A percentile compares a stretch with the other conserved stretches of the same genome.
These are phyloP conservation scores for Cotoneaster glaucophyllus DNA, from an alignment of 306 rosid species.

Conservation along the genomic window DNA sequence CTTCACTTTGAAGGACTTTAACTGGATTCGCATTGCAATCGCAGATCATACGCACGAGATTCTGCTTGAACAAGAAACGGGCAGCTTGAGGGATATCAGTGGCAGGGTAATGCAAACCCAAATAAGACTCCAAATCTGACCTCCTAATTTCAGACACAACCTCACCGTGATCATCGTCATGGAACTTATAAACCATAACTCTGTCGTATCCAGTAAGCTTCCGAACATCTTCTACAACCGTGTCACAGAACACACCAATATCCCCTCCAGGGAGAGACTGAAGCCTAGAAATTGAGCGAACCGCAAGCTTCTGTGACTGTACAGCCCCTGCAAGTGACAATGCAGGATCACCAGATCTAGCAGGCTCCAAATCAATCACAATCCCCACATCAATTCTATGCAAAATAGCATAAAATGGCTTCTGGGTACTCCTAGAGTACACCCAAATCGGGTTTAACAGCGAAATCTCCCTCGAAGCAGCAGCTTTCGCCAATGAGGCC, in stretches of 20 bases:
- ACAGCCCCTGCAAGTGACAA: constrained; percentile 71
- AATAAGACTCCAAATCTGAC: constrained; percentile 63
- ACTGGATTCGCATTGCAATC: constrained; percentile 73
- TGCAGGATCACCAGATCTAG: constrained; percentile 54
- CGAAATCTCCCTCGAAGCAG: constrained; percentile 47
- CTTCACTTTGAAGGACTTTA: constrained; percentile 49
- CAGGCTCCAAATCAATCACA: constrained; percentile 83
- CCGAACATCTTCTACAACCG: constrained; percentile 66
- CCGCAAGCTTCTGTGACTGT: constrained; percentile 79
- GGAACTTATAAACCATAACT: constrained; percentile 84
- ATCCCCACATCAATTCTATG: constrained; percentile 81
- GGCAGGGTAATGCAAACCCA: constrained; percentile 84
- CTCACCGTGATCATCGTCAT: constrained; percentile 88
- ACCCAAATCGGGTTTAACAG: constrained; percentile 71
- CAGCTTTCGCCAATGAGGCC: constrained; percentile 53
- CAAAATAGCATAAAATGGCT: constrained; percentile 70
- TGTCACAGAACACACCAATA: constrained; percentile 54
- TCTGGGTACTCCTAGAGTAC: constrained; percentile 42
- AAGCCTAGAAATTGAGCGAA: constrained; percentile 73
- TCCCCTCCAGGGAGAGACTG: constrained; percentile 76
- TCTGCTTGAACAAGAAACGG: constrained; percentile 79
- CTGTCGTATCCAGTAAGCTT: constrained; percentile 83
- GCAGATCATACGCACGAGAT: constrained; percentile 59
- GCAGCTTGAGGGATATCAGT: constrained; percentile 80
- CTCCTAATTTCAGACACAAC: constrained; percentile 73